A percentile compares a stretch with the other conserved stretches of the same genome.
Evolutionary conservation across 2,329 filamentous ascomycete species (phyloP).

Genomic region (Colletotrichum scovillei): DNA sequence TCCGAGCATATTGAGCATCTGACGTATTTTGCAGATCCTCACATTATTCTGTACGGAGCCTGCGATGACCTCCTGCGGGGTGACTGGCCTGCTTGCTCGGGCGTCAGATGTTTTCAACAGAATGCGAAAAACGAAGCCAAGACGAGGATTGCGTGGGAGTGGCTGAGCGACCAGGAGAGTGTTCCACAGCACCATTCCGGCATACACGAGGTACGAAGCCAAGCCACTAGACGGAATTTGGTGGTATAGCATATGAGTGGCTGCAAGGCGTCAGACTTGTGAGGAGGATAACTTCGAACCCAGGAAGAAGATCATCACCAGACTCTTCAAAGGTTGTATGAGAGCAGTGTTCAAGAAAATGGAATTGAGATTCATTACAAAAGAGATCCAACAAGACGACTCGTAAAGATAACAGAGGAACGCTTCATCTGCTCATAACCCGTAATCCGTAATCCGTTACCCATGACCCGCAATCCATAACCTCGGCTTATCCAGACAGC

Average conservation of each 20-base stretch:
- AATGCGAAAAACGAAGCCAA: conserved; percentile 16
- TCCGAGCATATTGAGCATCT: too few species aligned
- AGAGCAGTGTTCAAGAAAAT: not conserved
- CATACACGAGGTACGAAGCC: not conserved
- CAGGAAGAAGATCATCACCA: not conserved
- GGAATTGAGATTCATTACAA: not conserved
- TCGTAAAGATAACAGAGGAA: not conserved
- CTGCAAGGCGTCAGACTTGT: not conserved
- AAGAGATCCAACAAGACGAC: not conserved
- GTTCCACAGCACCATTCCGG: not conserved
- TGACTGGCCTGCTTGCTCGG: too few species aligned
- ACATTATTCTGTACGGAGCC: too few species aligned
- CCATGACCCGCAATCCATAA: not conserved
- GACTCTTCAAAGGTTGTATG: not conserved
- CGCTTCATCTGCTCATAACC: not conserved
- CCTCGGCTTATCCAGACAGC: not conserved
- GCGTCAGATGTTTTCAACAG: not conserved
- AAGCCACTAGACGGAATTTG: not conserved
- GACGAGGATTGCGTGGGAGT: not conserved
- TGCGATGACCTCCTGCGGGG: too few species aligned
- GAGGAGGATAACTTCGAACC: not conserved
- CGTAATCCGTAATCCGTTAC: not conserved
- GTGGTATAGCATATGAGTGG: not conserved
- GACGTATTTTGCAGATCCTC: too few species aligned
- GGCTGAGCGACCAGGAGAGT: not conserved